Percentiles rank a stretch among this genome's conserved stretches.
phyloP scores from a whole-genome alignment of 164 flowering plant genomes.

The Liriodendron chinense region DNA sequence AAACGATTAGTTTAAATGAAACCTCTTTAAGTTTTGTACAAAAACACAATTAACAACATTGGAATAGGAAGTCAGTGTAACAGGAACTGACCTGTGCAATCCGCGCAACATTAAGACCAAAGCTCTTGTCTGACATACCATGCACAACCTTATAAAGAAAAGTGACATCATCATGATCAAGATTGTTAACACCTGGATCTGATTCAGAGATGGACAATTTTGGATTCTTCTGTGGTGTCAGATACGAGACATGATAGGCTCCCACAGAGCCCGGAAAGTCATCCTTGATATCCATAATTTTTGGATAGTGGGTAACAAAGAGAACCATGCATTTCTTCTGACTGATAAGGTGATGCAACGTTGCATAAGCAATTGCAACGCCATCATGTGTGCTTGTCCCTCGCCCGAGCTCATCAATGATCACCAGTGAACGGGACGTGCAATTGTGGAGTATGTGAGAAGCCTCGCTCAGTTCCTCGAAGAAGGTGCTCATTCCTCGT shows the following conservation, averaged over 20 bases:
- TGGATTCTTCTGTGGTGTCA: constrained; percentile 38
- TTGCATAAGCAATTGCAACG: constrained; percentile 89
- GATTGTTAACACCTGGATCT: constrained; percentile 12
- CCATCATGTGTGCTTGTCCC: constrained; percentile 99
- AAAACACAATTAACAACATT: too few species aligned
- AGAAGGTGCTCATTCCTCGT: constrained; percentile 88
- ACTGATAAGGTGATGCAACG: constrained; percentile 67
- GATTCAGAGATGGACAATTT: constrained; percentile 14
- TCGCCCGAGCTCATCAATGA: constrained; percentile 96
- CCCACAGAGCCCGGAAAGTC: constrained; percentile 72
- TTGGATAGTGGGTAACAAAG: constrained; percentile 96
- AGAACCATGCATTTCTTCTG: constrained; percentile 76
- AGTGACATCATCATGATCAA: constrained; percentile 46
- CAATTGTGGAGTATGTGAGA: constrained; percentile 67
- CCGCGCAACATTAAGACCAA: constrained; percentile 92
- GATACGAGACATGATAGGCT: constrained; percentile 83
- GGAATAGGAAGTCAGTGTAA: neutral
- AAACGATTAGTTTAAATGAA: too few species aligned
- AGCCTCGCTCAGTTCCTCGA: constrained; percentile 88
- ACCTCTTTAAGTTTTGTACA: too few species aligned
- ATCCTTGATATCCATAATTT: constrained; percentile 57
- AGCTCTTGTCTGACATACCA: constrained; percentile 80
- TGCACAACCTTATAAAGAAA: constrained; percentile 85
- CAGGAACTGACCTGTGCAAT: constrained; percentile 79
- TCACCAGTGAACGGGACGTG: constrained; percentile 67